phyloP scores from a whole-genome alignment of 495 filamentous ascomycete species.

The Tuber borchii region DNA sequence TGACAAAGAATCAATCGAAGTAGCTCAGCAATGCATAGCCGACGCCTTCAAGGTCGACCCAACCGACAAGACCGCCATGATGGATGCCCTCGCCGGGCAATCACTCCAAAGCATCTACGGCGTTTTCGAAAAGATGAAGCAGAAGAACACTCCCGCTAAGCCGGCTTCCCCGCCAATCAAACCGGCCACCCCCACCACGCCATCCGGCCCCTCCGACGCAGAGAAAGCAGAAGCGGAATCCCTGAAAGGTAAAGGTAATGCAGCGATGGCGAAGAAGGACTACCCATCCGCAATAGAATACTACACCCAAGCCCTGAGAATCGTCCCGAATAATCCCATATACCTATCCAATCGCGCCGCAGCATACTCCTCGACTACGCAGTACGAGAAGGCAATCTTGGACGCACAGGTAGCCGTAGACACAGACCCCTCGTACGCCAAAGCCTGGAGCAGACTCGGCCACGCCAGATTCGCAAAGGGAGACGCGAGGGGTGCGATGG shows the following conservation, averaged over 20 bases:
- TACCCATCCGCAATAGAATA: conserved; percentile 70
- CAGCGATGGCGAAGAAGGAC: conserved; percentile 87
- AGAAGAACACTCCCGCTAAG: conserved; percentile 49
- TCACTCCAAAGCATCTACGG: conserved; percentile 83
- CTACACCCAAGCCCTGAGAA: conserved; percentile 74
- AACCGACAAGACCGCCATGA: conserved; percentile 61
- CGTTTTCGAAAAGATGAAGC: conserved; percentile 91
- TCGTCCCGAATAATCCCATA: conserved; percentile 82
- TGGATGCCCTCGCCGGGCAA: conserved; percentile 72
- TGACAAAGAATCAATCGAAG: conserved; percentile 83
- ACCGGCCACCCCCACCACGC: conserved; percentile 9
- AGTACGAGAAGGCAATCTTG: conserved; percentile 70
- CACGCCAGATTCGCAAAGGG: conserved; percentile 84
- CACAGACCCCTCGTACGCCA: conserved; percentile 86
- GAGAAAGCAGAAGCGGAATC: conserved; percentile 71
- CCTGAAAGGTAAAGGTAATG: conserved; percentile 86
- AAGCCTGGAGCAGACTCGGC: conserved; percentile 89
- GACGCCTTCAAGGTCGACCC: conserved; percentile 93
- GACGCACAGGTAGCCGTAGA: conserved; percentile 85
- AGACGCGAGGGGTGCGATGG: conserved; percentile 83
- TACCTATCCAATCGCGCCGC: conserved; percentile 97
- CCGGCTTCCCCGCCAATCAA: conserved; percentile 39
- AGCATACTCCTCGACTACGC: conserved; percentile 69
- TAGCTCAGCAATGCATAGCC: conserved; percentile 85
- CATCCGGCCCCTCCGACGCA: conserved; percentile 47